phyloP scores from a whole-genome alignment of 257 asterid genomes.

The Petunia axillaris region DNA sequence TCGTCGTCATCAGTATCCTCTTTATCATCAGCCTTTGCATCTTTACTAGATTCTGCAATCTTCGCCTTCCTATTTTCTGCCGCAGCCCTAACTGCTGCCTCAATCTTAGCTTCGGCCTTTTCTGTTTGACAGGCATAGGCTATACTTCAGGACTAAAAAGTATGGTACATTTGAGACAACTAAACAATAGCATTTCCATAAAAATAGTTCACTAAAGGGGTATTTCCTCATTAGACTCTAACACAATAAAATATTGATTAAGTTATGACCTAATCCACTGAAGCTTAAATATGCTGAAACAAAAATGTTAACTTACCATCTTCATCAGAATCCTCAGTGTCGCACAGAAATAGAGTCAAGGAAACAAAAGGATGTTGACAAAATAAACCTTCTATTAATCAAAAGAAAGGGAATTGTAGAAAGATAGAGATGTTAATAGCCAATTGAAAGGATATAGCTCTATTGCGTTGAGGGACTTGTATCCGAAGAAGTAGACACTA shows the following conservation, averaged over 20 bases:
- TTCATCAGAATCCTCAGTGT: slow-evolving; percentile 26
- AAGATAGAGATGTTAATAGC: not conserved
- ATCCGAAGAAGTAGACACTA: slow-evolving; percentile 34
- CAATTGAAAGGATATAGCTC: slow-evolving; percentile 22
- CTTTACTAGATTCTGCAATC: slow-evolving; percentile 20
- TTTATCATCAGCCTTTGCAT: slow-evolving; percentile 1
- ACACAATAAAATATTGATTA: not conserved
- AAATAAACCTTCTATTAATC: not conserved
- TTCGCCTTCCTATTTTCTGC: slow-evolving; percentile 24
- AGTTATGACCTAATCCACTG: not conserved
- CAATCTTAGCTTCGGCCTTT: slow-evolving; percentile 9
- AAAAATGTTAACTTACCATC: slow-evolving; percentile 14
- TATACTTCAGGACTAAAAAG: slow-evolving; percentile 10
- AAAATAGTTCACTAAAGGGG: not conserved
- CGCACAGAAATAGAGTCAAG: slow-evolving; percentile 23
- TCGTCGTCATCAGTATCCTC: slow-evolving; percentile 27
- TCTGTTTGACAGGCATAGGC: not conserved
- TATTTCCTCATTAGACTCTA: slow-evolving; percentile 21
- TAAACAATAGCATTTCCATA: not conserved
- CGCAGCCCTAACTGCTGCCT: slow-evolving; percentile 21
- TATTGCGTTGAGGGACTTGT: not conserved
- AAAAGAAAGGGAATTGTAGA: not conserved
- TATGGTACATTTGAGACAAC: not conserved
- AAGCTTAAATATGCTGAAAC: not conserved
- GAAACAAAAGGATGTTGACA: slow-evolving; percentile 7